Percentiles rank a stretch among this genome's conserved stretches.
phyloP scores from a whole-genome alignment of 495 filamentous ascomycete genomes.

The Xanthoparmelia taractica region DNA sequence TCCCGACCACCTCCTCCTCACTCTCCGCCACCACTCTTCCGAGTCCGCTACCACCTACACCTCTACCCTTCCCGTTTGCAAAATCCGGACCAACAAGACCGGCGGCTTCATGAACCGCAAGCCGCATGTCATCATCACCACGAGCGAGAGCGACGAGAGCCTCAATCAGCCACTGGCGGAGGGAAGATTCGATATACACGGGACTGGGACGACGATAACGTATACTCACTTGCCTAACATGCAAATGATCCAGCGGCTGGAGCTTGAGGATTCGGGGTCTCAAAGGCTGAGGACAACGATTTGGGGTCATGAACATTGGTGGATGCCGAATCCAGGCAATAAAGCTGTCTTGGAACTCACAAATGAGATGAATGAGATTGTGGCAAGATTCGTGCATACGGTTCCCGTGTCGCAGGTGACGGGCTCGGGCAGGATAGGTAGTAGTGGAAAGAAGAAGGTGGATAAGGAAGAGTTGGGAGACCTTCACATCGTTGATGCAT shows the following conservation, averaged over 20 bases:
- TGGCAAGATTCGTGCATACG: constrained; percentile 46
- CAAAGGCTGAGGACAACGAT: constrained; percentile 63
- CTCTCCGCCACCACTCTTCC: constrained; percentile 36
- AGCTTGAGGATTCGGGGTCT: constrained; percentile 78
- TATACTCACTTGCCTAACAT: constrained; percentile 69
- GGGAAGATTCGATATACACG: constrained; percentile 75
- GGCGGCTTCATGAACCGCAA: constrained; percentile 31
- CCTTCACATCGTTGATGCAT: constrained; percentile 7
- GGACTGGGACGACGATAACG: constrained; percentile 78
- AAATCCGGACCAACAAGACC: constrained; percentile 37
- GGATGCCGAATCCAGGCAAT: constrained; percentile 76
- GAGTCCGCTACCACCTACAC: constrained; percentile 1
- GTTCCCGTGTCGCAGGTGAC: not conserved
- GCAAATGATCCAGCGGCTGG: constrained; percentile 73
- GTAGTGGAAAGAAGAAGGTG: not conserved
- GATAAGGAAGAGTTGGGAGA: constrained; percentile 8
- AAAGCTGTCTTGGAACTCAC: constrained; percentile 75
- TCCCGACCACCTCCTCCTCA: constrained; percentile 54
- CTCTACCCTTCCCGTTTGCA: not conserved
- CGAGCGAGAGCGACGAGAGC: not conserved
- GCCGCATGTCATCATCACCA: constrained; percentile 20
- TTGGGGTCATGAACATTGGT: constrained; percentile 74
- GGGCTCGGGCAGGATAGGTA: not conserved
- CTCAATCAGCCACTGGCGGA: constrained; percentile 30
- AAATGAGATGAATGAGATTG: constrained; percentile 51